Conservation (phyloP, 306 rosid genomes). For the Quercus glauca region DNA sequence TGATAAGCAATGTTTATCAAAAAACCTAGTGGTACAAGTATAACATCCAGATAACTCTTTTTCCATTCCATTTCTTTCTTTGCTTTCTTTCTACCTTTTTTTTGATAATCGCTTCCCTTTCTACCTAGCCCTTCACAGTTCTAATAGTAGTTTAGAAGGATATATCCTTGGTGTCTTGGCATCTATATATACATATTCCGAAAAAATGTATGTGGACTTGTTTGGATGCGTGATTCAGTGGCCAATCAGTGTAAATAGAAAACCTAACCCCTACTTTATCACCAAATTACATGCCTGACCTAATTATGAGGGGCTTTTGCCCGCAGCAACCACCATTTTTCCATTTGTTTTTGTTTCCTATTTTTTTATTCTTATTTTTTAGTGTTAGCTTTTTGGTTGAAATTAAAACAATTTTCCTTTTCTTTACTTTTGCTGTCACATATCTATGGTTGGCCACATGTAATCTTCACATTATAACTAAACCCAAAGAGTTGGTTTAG, state of each 20-base stretch:
- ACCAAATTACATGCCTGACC: conserved; percentile 33
- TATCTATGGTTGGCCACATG: too few relatives aligned
- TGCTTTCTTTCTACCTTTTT: not conserved
- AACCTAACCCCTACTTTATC: conserved; percentile 29
- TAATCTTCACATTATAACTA: too few relatives aligned
- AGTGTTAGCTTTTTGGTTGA: not conserved
- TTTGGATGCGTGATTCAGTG: conserved; percentile 32
- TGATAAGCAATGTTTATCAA: conserved; percentile 57
- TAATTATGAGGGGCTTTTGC: conserved; percentile 15
- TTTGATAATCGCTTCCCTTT: not conserved
- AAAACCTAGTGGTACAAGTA: conserved; percentile 73
- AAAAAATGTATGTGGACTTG: conserved; percentile 51
- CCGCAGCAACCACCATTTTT: conserved; percentile 6
- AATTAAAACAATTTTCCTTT: too few relatives aligned
- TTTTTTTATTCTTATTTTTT: not conserved
- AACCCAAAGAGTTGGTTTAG: too few relatives aligned
- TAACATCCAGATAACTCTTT: conserved; percentile 76
- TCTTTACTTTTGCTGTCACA: too few relatives aligned
- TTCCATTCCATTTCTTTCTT: conserved; percentile 70
- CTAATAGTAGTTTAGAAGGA: not conserved
- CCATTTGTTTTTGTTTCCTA: not conserved
- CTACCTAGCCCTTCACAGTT: conserved; percentile 2
- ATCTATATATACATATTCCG: conserved; percentile 31
- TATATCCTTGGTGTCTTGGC: conserved; percentile 2
- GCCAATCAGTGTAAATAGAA: not conserved